Percentiles rank a stretch among this genome's conserved stretches.
Conservation (phyloP, 2,329 filamentous ascomycete genomes). For the Lasiodiplodia hormozganensis region DNA sequence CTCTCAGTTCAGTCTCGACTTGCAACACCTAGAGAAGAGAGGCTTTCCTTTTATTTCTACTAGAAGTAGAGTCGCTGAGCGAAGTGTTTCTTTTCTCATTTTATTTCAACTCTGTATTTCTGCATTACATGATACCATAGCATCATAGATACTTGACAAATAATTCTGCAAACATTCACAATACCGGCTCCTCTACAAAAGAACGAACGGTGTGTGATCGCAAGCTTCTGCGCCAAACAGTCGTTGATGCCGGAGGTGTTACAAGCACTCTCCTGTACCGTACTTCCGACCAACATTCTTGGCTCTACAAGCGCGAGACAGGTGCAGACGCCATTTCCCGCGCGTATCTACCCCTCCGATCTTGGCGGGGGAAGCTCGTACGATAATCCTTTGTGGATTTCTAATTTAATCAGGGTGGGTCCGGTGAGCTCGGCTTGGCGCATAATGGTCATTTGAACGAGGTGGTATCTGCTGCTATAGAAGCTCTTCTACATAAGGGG, state of each 20-base stretch:
- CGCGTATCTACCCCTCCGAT: not conserved
- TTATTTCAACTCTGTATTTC: not conserved
- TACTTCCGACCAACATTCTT: not conserved
- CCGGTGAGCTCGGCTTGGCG: slow-evolving; percentile 5
- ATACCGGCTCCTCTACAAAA: not conserved
- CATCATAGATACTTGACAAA: not conserved
- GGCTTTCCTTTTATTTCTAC: not conserved
- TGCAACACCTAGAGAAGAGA: not conserved
- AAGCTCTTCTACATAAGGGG: slow-evolving; percentile 4
- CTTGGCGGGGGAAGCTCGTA: not conserved
- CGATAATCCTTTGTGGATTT: not conserved
- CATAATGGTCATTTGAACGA: slow-evolving; percentile 11
- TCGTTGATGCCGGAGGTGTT: not conserved
- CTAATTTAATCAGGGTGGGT: not conserved
- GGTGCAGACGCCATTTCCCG: not conserved
- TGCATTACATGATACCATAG: not conserved
- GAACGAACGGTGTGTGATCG: not conserved
- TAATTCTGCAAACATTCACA: not conserved
- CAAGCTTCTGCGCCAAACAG: not conserved
- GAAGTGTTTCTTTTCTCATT: not conserved
- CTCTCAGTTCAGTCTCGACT: not conserved
- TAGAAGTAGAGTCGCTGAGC: not conserved
- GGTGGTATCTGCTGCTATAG: slow-evolving; percentile 23
- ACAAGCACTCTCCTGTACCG: not conserved
- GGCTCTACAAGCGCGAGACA: not conserved